Evolutionary conservation across 257 asterid species (phyloP).

Genomic region (Solanum etuberosum): DNA sequence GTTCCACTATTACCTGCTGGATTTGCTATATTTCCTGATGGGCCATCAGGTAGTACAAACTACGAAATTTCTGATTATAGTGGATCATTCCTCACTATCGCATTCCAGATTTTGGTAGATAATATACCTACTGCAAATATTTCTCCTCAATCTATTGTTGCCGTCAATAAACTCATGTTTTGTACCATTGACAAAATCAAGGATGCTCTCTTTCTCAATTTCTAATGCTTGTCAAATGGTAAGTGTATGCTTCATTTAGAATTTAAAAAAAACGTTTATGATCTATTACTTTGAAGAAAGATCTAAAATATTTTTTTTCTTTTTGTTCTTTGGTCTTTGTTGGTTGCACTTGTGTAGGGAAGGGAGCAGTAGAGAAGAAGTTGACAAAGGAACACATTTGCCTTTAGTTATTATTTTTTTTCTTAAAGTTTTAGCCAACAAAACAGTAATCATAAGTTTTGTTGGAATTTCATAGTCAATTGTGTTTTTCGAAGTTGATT

Average conservation of each 20-base stretch:
- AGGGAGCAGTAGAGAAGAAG: no score
- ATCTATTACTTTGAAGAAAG: no score
- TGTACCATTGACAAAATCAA: constrained; percentile 26
- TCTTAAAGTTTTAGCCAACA: no score
- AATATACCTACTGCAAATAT: constrained; percentile 12
- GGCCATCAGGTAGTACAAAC: constrained; percentile 4
- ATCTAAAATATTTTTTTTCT: no score
- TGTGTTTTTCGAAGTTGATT: no score
- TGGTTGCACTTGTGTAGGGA: no score
- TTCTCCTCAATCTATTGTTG: constrained; percentile 13
- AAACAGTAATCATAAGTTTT: no score
- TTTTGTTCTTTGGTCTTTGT: no score
- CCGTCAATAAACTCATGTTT: constrained; percentile 10
- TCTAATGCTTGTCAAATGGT: background rate
- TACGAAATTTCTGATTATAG: background rate
- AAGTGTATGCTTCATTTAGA: background rate
- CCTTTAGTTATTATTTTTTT: no score
- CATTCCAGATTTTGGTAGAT: constrained; percentile 38
- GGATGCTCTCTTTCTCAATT: background rate
- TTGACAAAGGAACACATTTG: no score
- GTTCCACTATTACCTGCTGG: constrained; percentile 43
- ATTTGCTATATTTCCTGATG: constrained; percentile 46
- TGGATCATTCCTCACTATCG: constrained; percentile 36
- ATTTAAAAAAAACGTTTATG: no score
- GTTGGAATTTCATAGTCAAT: no score